phyloP scores from a whole-genome alignment of 2,329 filamentous ascomycete species.

The Sordariomycetes sp. region DNA sequence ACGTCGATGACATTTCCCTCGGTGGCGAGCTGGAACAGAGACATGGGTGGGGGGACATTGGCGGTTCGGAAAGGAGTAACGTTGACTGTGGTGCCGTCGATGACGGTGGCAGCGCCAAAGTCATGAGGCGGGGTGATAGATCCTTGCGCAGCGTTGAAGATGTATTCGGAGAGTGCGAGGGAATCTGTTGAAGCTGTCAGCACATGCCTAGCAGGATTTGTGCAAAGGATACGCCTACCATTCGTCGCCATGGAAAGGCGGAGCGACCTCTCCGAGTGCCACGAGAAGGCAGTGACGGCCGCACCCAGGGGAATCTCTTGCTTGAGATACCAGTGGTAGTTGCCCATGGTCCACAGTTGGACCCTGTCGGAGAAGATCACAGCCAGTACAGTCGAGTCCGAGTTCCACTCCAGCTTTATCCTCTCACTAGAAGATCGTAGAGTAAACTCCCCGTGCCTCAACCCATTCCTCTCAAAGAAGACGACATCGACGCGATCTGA shows the following conservation, averaged over 20 bases:
- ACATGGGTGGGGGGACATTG: slow-evolving; percentile 89
- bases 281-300: slow-evolving; percentile 30
- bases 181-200: slow-evolving; percentile 17
- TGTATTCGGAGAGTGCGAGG: slow-evolving; percentile 50
- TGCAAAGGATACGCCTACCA: slow-evolving; percentile 20
- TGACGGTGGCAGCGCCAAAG: slow-evolving; percentile 65
- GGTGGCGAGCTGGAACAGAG: slow-evolving; percentile 58
- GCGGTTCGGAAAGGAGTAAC: slow-evolving; percentile 73
- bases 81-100: slow-evolving; percentile 71
- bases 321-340: slow-evolving; percentile 97
- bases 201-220: neutral
- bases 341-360: slow-evolving; percentile 95
- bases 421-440: slow-evolving; percentile 52
- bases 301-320: slow-evolving; percentile 54
- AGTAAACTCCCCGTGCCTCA: slow-evolving; percentile 91
- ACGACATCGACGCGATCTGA: slow-evolving; percentile 62
- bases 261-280: slow-evolving; percentile 80
- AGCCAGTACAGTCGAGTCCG: slow-evolving; percentile 81
- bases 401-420: slow-evolving; percentile 67
- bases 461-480: slow-evolving; percentile 95
- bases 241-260: slow-evolving; percentile 43
- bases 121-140: slow-evolving; percentile 61
- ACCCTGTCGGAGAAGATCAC: slow-evolving; percentile 60
- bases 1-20: slow-evolving; percentile 58
- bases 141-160: slow-evolving; percentile 55